phyloP scores from a whole-genome alignment of 768 basidiomycete genomes.

The Lactarius indigo region DNA sequence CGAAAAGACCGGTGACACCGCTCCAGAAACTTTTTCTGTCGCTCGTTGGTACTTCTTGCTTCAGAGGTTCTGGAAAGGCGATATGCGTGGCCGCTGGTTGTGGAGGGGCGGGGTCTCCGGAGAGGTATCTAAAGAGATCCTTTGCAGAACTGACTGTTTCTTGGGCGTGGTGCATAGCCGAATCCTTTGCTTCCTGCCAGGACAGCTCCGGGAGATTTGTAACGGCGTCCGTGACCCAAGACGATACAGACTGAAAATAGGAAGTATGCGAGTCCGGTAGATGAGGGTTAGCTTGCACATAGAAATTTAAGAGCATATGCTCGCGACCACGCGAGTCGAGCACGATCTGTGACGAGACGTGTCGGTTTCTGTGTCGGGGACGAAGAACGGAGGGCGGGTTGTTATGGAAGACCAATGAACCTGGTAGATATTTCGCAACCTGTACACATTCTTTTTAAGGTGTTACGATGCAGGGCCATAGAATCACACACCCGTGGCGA shows the following conservation, averaged over 20 bases:
- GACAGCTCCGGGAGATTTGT: conserved; percentile 48
- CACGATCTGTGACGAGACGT: conserved; percentile 74
- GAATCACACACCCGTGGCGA: conserved; percentile 41
- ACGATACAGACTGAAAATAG: conserved; percentile 41
- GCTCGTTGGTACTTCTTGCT: conserved; percentile 33
- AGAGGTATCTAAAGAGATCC: conserved; percentile 66
- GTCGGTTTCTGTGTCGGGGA: conserved; percentile 79
- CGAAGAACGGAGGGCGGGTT: conserved; percentile 72
- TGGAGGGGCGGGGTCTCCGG: conserved; percentile 53
- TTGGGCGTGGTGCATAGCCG: conserved; percentile 42
- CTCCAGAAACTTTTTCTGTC: conserved; percentile 42
- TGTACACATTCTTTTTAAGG: conserved; percentile 31
- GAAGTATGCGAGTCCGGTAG: conserved; percentile 39
- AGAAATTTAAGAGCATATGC: conserved; percentile 84
- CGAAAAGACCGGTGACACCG: conserved; percentile 65
- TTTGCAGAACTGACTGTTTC: conserved; percentile 43
- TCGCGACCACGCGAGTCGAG: conserved; percentile 72
- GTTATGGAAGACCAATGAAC: conserved; percentile 73
- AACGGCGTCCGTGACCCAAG: conserved; percentile 43
- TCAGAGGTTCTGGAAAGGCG: conserved; percentile 28
- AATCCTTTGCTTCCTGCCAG: conserved; percentile 49
- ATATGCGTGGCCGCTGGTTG: conserved; percentile 33
- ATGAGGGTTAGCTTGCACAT: conserved; percentile 59
- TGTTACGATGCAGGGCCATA: not conserved
- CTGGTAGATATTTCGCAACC: conserved; percentile 67